A percentile compares a stretch with the other conserved stretches of the same genome.
Evolutionary conservation across 1,284 basidiomycete species (phyloP).

Genomic region (Waitea zeae): DNA sequence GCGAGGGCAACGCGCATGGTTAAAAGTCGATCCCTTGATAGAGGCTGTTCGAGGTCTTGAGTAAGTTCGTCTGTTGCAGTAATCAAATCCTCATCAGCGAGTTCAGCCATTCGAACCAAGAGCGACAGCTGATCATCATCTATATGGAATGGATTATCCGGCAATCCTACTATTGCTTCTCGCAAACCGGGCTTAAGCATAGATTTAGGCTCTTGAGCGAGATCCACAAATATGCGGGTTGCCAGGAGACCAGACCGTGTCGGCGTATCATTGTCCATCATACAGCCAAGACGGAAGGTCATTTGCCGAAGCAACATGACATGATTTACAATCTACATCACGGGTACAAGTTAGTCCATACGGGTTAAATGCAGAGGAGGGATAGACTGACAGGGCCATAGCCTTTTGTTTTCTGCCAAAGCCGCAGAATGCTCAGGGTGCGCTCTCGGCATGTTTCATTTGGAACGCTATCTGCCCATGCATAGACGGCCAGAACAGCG

Average conservation of each 20-base stretch:
- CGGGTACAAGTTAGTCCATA: conserved; percentile 1
- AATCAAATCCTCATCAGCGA: too few relatives aligned
- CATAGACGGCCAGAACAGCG: conserved; percentile 53
- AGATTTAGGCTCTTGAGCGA: conserved; percentile 43
- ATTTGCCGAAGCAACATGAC: conserved; percentile 45
- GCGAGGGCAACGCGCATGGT: too few relatives aligned
- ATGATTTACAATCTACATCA: conserved; percentile 42
- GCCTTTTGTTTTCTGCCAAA: conserved; percentile 54
- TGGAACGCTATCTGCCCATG: conserved; percentile 64
- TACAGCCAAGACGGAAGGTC: conserved; percentile 43
- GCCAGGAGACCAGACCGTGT: conserved; percentile 42
- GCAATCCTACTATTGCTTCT: too few relatives aligned
- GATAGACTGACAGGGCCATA: conserved; percentile 15
- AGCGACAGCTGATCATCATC: too few relatives aligned
- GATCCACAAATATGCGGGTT: conserved; percentile 43
- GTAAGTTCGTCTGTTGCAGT: too few relatives aligned
- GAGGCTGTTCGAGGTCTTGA: too few relatives aligned
- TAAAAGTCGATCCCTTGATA: too few relatives aligned
- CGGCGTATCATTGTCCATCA: conserved; percentile 40
- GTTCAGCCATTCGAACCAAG: too few relatives aligned
- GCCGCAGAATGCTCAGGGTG: conserved; percentile 35
- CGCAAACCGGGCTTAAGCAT: too few relatives aligned
- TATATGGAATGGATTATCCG: too few relatives aligned
- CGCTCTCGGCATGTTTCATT: conserved; percentile 44
- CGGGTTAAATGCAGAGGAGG: too few relatives aligned